phyloP scores from a whole-genome alignment of 805 yeast species.

The Debaryomyces hansenii region DNA sequence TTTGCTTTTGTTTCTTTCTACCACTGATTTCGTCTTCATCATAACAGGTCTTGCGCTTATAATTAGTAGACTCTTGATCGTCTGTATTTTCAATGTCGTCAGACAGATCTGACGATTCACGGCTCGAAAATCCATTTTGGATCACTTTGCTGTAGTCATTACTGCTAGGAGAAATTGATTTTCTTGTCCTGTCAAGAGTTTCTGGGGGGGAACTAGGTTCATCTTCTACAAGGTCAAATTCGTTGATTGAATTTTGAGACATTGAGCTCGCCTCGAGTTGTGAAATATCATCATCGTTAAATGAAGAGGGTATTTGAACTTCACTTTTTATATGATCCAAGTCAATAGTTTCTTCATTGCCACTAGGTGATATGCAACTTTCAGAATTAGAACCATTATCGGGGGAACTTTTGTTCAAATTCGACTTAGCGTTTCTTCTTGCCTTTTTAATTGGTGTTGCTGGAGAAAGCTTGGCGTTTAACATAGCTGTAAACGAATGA shows the following conservation, averaged over 20 bases:
- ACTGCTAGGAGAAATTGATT: neutral
- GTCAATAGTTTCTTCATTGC: too few species aligned
- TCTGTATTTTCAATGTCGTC: too few species aligned
- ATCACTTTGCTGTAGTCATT: constrained; percentile 2
- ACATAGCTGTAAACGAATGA: constrained; percentile 26
- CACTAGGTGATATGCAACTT: too few species aligned
- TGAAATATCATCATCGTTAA: constrained; percentile 7
- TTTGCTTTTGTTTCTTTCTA: too few species aligned
- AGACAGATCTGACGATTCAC: too few species aligned
- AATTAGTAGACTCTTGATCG: too few species aligned
- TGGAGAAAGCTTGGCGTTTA: constrained; percentile 19
- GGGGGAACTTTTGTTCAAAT: neutral
- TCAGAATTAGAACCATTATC: too few species aligned
- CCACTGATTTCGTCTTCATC: too few species aligned
- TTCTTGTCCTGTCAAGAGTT: neutral
- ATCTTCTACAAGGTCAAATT: constrained; percentile 10
- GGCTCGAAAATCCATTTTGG: neutral
- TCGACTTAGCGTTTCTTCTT: neutral
- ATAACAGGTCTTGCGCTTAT: too few species aligned
- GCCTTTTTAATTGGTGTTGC: constrained; percentile 7
- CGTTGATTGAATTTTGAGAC: constrained; percentile 3
- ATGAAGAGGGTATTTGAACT: constrained; percentile 7
- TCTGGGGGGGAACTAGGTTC: neutral
- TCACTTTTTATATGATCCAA: neutral
- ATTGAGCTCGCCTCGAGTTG: constrained; percentile 5